Conservation (phyloP, 768 basidiomycete genomes). For the Boletus edulis region DNA sequence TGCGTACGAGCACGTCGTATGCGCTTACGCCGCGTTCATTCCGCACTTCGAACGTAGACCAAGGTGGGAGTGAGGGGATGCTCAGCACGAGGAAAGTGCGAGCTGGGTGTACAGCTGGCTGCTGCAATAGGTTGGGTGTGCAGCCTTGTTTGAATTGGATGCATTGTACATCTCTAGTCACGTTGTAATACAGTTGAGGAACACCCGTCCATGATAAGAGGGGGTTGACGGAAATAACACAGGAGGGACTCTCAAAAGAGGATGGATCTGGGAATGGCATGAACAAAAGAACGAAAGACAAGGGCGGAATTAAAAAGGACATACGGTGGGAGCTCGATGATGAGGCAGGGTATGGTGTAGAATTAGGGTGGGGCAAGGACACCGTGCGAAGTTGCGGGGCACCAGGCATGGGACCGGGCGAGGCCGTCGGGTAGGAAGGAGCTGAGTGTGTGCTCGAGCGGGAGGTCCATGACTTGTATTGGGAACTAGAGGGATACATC, state of each 20-base stretch:
- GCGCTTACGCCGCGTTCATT: conserved; percentile 28
- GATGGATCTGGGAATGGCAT: conserved; percentile 9
- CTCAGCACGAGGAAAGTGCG: conserved; percentile 16
- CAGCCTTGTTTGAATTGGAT: conserved; percentile 22
- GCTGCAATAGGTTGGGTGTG: conserved; percentile 13
- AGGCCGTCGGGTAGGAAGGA: conserved; percentile 11
- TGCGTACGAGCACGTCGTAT: conserved; percentile 26
- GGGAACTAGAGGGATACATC: conserved; percentile 24
- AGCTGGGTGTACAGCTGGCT: conserved; percentile 22
- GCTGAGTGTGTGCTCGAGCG: conserved; percentile 1
- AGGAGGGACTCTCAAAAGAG: conserved; percentile 9
- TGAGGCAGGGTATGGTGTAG: conserved; percentile 14
- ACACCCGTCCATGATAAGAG: conserved; percentile 21
- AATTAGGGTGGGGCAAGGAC: conserved; percentile 32
- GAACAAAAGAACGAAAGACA: not conserved
- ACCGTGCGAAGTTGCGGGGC: conserved; percentile 28
- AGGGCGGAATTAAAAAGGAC: not conserved
- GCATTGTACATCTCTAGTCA: conserved; percentile 23
- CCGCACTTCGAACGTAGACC: conserved; percentile 30
- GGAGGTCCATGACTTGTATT: conserved; percentile 23
- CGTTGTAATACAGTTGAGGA: conserved; percentile 23
- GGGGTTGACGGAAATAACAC: conserved; percentile 23
- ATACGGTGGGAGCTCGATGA: conserved; percentile 19
- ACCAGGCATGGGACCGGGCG: conserved; percentile 22
- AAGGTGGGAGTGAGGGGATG: conserved; percentile 23